Conservation (phyloP, 495 filamentous ascomycete genomes). For the Tetracladium marchalianum region DNA sequence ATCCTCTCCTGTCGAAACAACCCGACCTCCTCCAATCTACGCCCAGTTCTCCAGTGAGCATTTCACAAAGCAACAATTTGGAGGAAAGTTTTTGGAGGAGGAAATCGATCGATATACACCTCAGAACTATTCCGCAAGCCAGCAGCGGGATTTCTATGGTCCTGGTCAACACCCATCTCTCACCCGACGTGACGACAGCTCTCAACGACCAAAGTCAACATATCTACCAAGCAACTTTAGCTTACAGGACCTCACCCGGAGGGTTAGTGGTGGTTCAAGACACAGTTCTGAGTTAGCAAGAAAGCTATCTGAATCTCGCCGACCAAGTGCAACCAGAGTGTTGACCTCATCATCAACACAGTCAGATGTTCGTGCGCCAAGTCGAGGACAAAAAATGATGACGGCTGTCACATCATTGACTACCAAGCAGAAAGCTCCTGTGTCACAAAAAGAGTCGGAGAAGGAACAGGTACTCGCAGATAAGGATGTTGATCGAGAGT, state of each 20-base stretch:
- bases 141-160: slow-evolving; percentile 54
- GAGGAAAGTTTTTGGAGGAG: slow-evolving; percentile 38
- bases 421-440: slow-evolving; percentile 3
- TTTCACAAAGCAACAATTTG: slow-evolving; percentile 32
- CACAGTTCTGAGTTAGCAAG: slow-evolving; percentile 14
- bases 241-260: slow-evolving; percentile 18
- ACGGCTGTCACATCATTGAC: slow-evolving; percentile 52
- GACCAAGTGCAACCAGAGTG: slow-evolving; percentile 20
- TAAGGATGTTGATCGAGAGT: slow-evolving; percentile 37
- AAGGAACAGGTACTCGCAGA: slow-evolving; percentile 19
- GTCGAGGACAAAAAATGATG: slow-evolving; percentile 46
- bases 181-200: slow-evolving; percentile 22
- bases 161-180: slow-evolving; percentile 43
- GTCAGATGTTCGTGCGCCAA: slow-evolving; percentile 11
- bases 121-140: slow-evolving; percentile 49
- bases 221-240: slow-evolving; percentile 20
- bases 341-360: slow-evolving; percentile 18
- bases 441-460: slow-evolving; percentile 39
- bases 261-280: slow-evolving; percentile 10
- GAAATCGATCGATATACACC: slow-evolving; percentile 41
- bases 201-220: slow-evolving; percentile 20
- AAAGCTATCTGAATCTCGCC: slow-evolving; percentile 6
- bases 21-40: slow-evolving; percentile 64
- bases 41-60: slow-evolving; percentile 50
- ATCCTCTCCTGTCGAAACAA: slow-evolving; percentile 35